Base-by-base conservation (phyloP, 2,329 filamentous ascomycete species). In the Phaeoacremonium minimum region DNA sequence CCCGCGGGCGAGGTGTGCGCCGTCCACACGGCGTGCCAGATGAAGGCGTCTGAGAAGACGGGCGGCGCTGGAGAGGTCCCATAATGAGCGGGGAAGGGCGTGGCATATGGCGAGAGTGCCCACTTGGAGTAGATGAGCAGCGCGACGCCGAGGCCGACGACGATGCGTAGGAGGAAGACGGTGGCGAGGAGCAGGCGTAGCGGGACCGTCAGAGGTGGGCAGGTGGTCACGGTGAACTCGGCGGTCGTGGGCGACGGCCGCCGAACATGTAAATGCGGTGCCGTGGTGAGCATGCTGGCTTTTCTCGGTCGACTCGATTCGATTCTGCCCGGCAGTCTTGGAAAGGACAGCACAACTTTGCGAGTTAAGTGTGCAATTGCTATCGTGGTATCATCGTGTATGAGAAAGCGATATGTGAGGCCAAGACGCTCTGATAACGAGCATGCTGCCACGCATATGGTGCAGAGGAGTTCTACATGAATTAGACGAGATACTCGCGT, bases 201-300 rank as follows among this genome's bases (percentile, higher is more conserved):
- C 3, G 71, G 50, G 13, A 74, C 42, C 1, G 73, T 73, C 4
- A 64, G 56, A 0, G 66, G 63, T 1, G 85, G 79, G 30, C 80
- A 78, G 40, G 90, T 96, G 22, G 90, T 93, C 38, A 96, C 87
- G 18, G 85, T 94, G 71, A 91, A 97, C 47, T 87, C 85, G 56
- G 87, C 82, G n/a, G 93, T 95, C 4, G 89, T 94, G 32, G 87
- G 83, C 16, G 93, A 90, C 33, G 87, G 85, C 15, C 80, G 76
- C 46, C 79, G 73, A 42, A 75, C 74, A 49, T 68, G 72, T 34
- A 87, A 77, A 48, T 73, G 73, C 8, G 79, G 76, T 1, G 67
- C 51, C 15, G 71, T 76, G 29, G 74, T 75, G 46, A 85, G 71
- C 83, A 87, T 86, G 34, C 47, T 56, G 41, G 28, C 11, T 12